These are phyloP conservation scores for Saccharomycopsis phalli DNA, from an alignment of 1,139 yeast species.

Conservation along the genomic window DNA sequence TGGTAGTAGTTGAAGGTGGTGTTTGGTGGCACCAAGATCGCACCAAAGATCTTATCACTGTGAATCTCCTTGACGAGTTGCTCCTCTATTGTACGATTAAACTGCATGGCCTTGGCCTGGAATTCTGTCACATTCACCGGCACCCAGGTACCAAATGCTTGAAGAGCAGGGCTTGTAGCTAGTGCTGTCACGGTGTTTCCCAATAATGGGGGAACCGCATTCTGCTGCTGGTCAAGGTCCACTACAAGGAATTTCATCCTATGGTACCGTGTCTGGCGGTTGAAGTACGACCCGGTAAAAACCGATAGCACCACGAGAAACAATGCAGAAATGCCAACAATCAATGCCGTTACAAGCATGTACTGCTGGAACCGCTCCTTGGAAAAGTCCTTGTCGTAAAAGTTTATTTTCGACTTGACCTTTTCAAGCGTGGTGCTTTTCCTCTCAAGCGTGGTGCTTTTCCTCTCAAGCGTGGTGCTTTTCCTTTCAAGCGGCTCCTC, in stretches of 20 bases:
- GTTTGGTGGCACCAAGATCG: slow-evolving; percentile 38
- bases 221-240: slow-evolving; percentile 32
- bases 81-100: slow-evolving; percentile 30
- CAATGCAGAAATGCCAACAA: slow-evolving; percentile 20
- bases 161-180: slow-evolving; percentile 23
- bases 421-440: slow-evolving; percentile 3
- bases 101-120: slow-evolving; percentile 23
- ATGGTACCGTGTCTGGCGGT: slow-evolving; percentile 31
- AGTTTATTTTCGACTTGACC: slow-evolving; percentile 4
- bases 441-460: slow-evolving; percentile 1
- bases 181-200: slow-evolving; percentile 31
- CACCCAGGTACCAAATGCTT: slow-evolving; percentile 35
- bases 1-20: slow-evolving; percentile 34
- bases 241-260: slow-evolving; percentile 41
- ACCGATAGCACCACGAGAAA: slow-evolving; percentile 35
- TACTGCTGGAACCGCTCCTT: slow-evolving; percentile 8
- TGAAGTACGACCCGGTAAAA: slow-evolving; percentile 53
- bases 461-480: slow-evolving; percentile 1
- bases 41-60: slow-evolving; percentile 47
- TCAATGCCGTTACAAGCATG: not conserved
- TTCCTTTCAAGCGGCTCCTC: not conserved
- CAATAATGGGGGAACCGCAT: slow-evolving; percentile 27
- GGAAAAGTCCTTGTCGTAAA: slow-evolving; percentile 11
- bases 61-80: slow-evolving; percentile 35
- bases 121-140: slow-evolving; percentile 22